Evolutionary conservation across 495 filamentous ascomycete genomes (phyloP).

Genomic region (Penicillium diatomitis): DNA sequence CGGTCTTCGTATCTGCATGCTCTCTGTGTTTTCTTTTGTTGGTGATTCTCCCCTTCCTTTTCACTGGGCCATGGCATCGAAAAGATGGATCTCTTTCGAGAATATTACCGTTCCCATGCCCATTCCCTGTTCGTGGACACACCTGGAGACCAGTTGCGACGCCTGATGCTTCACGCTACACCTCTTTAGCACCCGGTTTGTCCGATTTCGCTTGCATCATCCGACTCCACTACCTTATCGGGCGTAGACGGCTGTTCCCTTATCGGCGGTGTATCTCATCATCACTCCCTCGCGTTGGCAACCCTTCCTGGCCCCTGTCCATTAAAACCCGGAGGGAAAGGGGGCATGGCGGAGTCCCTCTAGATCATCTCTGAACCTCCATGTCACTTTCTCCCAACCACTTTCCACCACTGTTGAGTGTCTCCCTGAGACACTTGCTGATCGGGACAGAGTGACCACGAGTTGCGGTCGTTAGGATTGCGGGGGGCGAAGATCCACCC

Average conservation of each 20-base stretch:
- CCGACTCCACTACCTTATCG: constrained; percentile 14
- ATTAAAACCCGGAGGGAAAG: too few relatives aligned
- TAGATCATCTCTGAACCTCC: too few relatives aligned
- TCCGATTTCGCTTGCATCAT: constrained; percentile 15
- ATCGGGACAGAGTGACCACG: not conserved
- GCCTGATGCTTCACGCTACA: too few relatives aligned
- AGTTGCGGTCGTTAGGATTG: constrained; percentile 8
- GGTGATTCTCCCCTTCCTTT: too few relatives aligned
- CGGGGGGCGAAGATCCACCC: constrained; percentile 17
- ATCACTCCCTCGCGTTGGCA: constrained; percentile 1
- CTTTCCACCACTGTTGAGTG: not conserved
- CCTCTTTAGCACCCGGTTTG: not conserved
- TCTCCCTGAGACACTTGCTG: not conserved
- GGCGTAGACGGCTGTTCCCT: not conserved
- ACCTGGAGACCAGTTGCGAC: too few relatives aligned
- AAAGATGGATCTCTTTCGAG: too few relatives aligned
- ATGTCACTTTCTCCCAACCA: not conserved
- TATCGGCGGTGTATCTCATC: constrained; percentile 13
- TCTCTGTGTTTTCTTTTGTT: too few relatives aligned
- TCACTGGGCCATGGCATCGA: too few relatives aligned
- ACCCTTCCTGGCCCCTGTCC: not conserved
- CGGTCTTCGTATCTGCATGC: too few relatives aligned
- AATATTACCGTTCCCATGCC: too few relatives aligned
- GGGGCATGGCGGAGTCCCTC: too few relatives aligned
- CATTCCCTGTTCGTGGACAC: too few relatives aligned